Percentiles rank a stretch among this genome's conserved stretches.
These are phyloP conservation scores for Symmetrospora coprosmae DNA, from an alignment of 768 basidiomycete genomes.

Conservation along the genomic window DNA sequence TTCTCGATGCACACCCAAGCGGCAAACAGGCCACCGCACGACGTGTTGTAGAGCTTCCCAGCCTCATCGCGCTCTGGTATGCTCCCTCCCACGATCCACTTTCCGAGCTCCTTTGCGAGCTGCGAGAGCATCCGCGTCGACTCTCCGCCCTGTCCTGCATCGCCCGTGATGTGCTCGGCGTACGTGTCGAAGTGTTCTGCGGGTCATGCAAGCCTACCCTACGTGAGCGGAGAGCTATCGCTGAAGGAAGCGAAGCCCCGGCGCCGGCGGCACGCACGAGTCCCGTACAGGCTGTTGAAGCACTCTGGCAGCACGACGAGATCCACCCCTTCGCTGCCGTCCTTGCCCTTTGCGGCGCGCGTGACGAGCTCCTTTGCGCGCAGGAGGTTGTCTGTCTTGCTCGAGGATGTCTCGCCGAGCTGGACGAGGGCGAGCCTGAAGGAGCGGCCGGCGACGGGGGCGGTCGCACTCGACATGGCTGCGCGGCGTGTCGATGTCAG, in stretches of 20 bases:
- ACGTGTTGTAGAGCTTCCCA: slow-evolving; percentile 73
- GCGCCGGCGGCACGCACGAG: slow-evolving; percentile 60
- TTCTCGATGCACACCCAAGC: background rate
- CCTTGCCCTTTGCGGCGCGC: slow-evolving; percentile 42
- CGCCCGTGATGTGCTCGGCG: slow-evolving; percentile 46
- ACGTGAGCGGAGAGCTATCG: background rate
- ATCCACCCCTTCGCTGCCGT: slow-evolving; percentile 64
- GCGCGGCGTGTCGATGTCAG: no score
- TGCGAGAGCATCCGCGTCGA: slow-evolving; percentile 67
- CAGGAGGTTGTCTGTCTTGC: slow-evolving; percentile 61
- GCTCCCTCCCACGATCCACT: slow-evolving; percentile 92
- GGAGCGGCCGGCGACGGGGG: slow-evolving; percentile 34
- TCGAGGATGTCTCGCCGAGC: slow-evolving; percentile 55
- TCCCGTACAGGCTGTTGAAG: slow-evolving; percentile 42
- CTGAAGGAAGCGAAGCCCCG: background rate
- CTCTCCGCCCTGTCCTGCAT: slow-evolving; percentile 45
- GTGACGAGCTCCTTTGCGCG: slow-evolving; percentile 42
- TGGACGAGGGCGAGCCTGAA: slow-evolving; percentile 84
- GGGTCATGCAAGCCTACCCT: background rate
- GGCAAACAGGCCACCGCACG: slow-evolving; percentile 31
- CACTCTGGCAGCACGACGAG: slow-evolving; percentile 41
- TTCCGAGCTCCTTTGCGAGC: slow-evolving; percentile 58
- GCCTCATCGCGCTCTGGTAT: slow-evolving; percentile 66
- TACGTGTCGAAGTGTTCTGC: slow-evolving; percentile 9
- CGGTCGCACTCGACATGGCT: no score